Base-by-base conservation (phyloP, 1,284 basidiomycete species). In the Pseudozyma hubeiensis region DNA sequence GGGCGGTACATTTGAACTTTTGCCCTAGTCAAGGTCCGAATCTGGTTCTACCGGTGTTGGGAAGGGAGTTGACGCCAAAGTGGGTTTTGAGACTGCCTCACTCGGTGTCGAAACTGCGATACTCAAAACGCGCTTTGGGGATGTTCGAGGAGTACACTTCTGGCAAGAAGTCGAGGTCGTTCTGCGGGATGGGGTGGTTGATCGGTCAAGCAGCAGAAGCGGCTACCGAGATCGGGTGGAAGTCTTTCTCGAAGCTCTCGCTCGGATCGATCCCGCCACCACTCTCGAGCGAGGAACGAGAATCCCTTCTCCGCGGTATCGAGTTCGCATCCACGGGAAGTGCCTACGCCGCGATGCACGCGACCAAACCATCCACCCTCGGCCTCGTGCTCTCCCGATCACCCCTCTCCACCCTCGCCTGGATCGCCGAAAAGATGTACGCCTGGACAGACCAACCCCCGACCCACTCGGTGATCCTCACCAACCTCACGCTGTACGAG, bases 341-440 rank as follows among this genome's bases (percentile, higher is more conserved):
- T 10, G 81, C 72, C 0, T 84, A 85, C 52, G 71, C 81, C 0
- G 35, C 53, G 5, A 64, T 79, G 61, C 84, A 85, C 9, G 79
- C 53, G 0, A 87, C 86, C 0, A 72, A 84, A 39, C 85, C 86
- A 0, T 82, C 81, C 0, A 87, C 86, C 0, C 84, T 86, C 17
- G 85, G 84, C 6, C 73, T 84, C 1, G 81, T 84, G 0, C 75
- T 86, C 16, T 83, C 81, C 14, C 78, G 79, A 35, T 84, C 78
- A 1, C 86, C 86, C 0, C 65, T 86, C 16, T 83, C 86, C 0
- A 65, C 85, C 0, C 81, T 87, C 13, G 83, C 85, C 2, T 87
- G 83, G 86, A 82, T 87, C 37, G 86, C 82, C 4, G 86, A 87
- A 54, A 87, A 87, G 73, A 82, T 80, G 53, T 64, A 80, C 37